phyloP scores from a whole-genome alignment of 176 grass and related monocot genomes.

The Phoenix dactylifera region DNA sequence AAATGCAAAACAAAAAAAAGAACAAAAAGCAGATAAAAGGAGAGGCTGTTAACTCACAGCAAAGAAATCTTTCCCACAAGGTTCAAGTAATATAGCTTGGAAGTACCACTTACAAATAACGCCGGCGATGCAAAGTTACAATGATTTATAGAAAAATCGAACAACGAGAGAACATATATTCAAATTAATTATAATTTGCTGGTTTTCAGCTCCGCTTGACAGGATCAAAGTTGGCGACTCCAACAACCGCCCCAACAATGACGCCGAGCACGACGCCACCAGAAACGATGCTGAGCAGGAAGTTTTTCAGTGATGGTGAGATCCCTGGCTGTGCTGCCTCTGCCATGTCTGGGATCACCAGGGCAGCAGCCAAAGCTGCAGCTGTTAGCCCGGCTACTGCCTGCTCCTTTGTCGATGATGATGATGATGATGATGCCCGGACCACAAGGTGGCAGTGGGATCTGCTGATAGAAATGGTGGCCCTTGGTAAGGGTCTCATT shows the following conservation, averaged over 20 bases:
- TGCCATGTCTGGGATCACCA: neutral
- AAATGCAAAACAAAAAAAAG: too few relatives aligned
- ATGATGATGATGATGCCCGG: neutral
- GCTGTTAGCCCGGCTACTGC: neutral
- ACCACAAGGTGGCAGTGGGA: neutral
- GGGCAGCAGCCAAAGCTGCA: neutral
- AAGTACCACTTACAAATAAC: too few relatives aligned
- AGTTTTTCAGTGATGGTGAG: slow-evolving; percentile 1
- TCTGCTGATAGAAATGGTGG: neutral
- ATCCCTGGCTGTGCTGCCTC: neutral
- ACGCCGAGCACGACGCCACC: neutral
- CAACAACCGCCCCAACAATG: neutral
- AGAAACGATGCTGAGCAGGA: neutral
- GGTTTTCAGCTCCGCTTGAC: neutral
- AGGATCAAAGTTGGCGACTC: neutral
- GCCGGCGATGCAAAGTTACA: too few relatives aligned
- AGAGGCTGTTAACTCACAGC: too few relatives aligned
- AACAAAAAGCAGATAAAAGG: too few relatives aligned
- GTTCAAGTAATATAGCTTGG: too few relatives aligned
- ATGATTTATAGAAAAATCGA: too few relatives aligned
- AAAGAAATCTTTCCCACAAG: too few relatives aligned
- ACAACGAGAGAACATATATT: too few relatives aligned
- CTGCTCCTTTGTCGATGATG: neutral
- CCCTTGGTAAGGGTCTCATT: neutral
- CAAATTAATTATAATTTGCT: too few relatives aligned